Base-by-base conservation (phyloP, 2,329 filamentous ascomycete genomes). In the Colletotrichum eleusines region DNA sequence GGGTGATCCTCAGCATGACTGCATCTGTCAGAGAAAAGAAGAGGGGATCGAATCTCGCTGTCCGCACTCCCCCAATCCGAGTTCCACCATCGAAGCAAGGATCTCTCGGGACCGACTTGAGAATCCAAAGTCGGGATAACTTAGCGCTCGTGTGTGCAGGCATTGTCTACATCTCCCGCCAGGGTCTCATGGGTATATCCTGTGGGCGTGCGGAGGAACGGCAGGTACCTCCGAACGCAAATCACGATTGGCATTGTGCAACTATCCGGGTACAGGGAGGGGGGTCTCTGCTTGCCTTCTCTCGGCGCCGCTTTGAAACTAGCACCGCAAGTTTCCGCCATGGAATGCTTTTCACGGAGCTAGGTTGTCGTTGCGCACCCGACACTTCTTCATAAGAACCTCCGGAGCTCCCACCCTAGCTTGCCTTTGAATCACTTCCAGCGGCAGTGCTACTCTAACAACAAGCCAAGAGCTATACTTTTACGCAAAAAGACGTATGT, bases 331-430 rank as follows among this genome's bases (percentile, higher is more conserved):
- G 26, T 53, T 42, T 60, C 57, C 42, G 44, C 57, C 44, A 20
- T 57, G n/a, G n/a, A n/a, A n/a, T 53, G 28, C 33, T 40, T 63
- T 54, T 42, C 63, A 67, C 42, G 48, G 57, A 60, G 68, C 42
- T 67, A 58, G 42, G 44, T 28, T 65, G 46, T 48, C 62, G 61
- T 59, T 46, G 46, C 54, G 55, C 48, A 26, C 20, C 62, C 33
- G 31, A 55, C 40, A 38, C 33, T 35, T 67, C 44, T 67, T 67
- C 68, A 71, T 71, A 71, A 71, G 63, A 67, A 71, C 63, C 68
- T 40, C 63, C 54, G 50, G 26, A 67, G 42, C 57, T 57, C 68
- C 64, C 68, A 50, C 63, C 55, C n/a, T 50, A 2, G 51, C 2
- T 5, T 42, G 16, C 5, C 26, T 16, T 31, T 20, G 0, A 2